A percentile compares a stretch with the other conserved stretches of the same genome.
phyloP scores from a whole-genome alignment of 2,329 filamentous ascomycete genomes.

The Didymella glomerata region DNA sequence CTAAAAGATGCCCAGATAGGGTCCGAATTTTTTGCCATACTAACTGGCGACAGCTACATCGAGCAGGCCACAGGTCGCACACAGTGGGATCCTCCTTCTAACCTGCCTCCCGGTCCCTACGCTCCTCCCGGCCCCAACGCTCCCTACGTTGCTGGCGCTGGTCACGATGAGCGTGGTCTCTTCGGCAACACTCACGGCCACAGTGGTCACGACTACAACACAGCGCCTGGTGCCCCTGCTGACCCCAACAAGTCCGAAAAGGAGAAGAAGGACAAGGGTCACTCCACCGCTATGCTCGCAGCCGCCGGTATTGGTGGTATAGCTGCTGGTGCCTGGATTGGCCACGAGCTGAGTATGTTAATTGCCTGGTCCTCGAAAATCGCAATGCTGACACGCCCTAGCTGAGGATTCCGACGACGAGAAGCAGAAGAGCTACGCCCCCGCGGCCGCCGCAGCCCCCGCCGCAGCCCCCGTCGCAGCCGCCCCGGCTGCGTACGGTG shows the following conservation, averaged over 20 bases:
- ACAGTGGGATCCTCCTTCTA: constrained; percentile 69
- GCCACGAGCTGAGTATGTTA: constrained; percentile 63
- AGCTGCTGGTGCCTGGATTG: constrained; percentile 67
- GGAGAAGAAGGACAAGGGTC: constrained; percentile 54
- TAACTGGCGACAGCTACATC: constrained; percentile 59
- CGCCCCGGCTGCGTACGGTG: constrained; percentile 23
- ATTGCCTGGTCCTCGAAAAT: neutral
- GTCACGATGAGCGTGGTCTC: constrained; percentile 40
- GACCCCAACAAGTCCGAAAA: constrained; percentile 41
- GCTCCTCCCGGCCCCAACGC: constrained; percentile 43
- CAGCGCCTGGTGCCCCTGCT: constrained; percentile 33
- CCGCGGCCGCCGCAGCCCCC: constrained; percentile 10
- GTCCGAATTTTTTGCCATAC: neutral
- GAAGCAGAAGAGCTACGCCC: constrained; percentile 28
- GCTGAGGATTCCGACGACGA: constrained; percentile 49
- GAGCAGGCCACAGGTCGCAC: constrained; percentile 68
- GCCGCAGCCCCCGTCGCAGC: constrained; percentile 27
- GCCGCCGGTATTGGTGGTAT: constrained; percentile 66
- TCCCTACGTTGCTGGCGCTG: constrained; percentile 32
- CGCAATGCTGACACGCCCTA: constrained; percentile 26
- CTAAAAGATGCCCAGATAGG: too few species aligned
- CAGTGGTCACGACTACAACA: constrained; percentile 40
- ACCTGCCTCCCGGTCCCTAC: constrained; percentile 44
- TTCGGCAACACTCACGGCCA: constrained; percentile 41
- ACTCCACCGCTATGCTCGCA: constrained; percentile 59